Percentiles rank a stretch among this genome's conserved stretches.
These are phyloP conservation scores for Gossypium ekmanianum DNA, from an alignment of 345 rosid genomes.

Conservation along the genomic window DNA sequence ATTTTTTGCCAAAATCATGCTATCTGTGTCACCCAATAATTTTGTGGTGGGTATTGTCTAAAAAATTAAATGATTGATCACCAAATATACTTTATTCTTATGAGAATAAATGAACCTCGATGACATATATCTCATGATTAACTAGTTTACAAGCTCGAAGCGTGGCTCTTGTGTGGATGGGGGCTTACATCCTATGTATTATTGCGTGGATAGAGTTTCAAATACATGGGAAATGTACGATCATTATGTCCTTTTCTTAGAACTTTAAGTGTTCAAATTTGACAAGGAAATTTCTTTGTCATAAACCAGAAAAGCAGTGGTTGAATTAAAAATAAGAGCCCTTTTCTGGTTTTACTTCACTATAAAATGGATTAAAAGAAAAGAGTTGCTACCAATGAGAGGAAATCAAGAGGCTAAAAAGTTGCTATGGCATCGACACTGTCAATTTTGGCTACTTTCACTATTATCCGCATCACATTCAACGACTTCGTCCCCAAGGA, in stretches of 20 bases:
- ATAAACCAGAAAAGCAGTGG: not conserved
- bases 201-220: no score
- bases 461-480: conserved; percentile 33
- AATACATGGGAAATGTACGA: not conserved
- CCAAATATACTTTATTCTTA: no score
- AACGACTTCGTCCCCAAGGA: conserved; percentile 31
- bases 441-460: conserved; percentile 28
- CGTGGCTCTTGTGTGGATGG: not conserved
- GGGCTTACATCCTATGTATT: not conserved
- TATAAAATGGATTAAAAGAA: not conserved
- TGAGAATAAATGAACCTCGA: no score
- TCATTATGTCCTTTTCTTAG: not conserved
- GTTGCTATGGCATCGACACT: conserved; percentile 4
- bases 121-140: no score
- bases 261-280: not conserved
- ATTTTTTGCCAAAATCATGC: not conserved
- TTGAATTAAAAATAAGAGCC: not conserved
- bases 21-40: no score
- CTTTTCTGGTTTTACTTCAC: not conserved
- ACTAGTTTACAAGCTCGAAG: not conserved
- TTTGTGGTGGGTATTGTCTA: no score
- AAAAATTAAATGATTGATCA: no score
- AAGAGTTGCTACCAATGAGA: not conserved
- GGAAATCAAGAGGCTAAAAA: not conserved
- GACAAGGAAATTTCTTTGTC: not conserved